Evolutionary conservation across 768 basidiomycete genomes (phyloP), one percentile per base, ranked within the genome.

Genomic region (Leccinum barrowsii): DNA sequence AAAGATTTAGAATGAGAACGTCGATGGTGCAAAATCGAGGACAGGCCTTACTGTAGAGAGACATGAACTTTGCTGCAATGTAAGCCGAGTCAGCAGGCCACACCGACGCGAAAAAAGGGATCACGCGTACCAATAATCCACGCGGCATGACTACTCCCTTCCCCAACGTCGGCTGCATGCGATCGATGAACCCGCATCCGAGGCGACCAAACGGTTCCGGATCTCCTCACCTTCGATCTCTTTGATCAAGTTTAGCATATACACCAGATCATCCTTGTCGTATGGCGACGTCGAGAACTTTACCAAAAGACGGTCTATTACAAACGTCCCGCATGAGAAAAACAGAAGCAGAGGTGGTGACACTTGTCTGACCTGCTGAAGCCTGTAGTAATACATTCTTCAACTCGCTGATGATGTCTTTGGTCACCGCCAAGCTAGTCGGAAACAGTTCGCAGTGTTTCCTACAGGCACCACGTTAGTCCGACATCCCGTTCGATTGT

Each of bases 221-320:
- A 21, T 42, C n/a, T 4, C 5, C 54, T 28, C 17, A 68, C 72
- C 58, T 52, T 70, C 62, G 5, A 73, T 62, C 21, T 73, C 70
- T 34, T 67, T 73, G 37, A 72, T 62, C 35, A 73, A 7, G 4
- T 63, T 59, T 15, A 72, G 22, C 70, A 72, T 73, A n/a, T 63
- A 66, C 37, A 37, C 59, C 10, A 72, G 52, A 30, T 62, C 61
- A 5, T 62, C 11, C 57, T 59, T 67, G 52, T 42, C 48, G 17
- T 68, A 72, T 12, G 72, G 70, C 13, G 70, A 72, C 7, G 70
- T 72, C 48, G 70, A 73, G 52, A 73, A 72, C n/a, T 72, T 72
- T 0, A 66, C 68, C 32, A 70, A 55, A 12, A 73, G 40, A 37
- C 72, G 65, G 53, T 72, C 70, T 72, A 58, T 42, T 42, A 42